Conservation (phyloP, 1,284 basidiomycete genomes). For the Cystobasidium pallidum region DNA sequence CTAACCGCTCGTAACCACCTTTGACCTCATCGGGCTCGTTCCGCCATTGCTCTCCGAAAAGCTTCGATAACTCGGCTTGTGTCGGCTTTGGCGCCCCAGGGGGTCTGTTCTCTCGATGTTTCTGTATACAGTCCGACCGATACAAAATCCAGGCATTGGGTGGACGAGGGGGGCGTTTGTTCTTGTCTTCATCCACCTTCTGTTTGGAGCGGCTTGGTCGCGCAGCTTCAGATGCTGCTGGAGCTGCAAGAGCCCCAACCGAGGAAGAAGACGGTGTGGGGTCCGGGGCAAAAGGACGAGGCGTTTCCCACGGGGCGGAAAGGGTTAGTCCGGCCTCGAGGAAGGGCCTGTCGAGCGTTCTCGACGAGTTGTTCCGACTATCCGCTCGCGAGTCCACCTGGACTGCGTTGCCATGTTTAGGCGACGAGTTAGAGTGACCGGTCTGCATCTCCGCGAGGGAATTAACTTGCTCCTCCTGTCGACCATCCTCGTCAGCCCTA, state of each 20-base stretch:
- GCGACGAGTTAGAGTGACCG: too few relatives aligned
- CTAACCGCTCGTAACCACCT: conserved; percentile 67
- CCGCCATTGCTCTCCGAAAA: conserved; percentile 72
- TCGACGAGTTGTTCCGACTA: too few relatives aligned
- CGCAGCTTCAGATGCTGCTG: background rate
- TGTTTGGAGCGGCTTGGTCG: background rate
- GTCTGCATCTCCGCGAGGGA: too few relatives aligned
- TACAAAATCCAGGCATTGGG: conserved; percentile 90
- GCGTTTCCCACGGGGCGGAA: background rate
- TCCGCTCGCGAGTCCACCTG: too few relatives aligned
- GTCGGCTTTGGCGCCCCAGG: conserved; percentile 36
- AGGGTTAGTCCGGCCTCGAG: background rate
- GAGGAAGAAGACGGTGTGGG: background rate
- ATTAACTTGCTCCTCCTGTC: too few relatives aligned
- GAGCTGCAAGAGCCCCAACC: background rate
- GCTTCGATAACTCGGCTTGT: conserved; percentile 58
- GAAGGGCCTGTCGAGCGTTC: too few relatives aligned
- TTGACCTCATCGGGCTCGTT: conserved; percentile 63
- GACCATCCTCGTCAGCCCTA: too few relatives aligned
- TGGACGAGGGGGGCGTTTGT: conserved; percentile 61
- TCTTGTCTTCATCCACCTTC: background rate
- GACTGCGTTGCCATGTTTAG: too few relatives aligned
- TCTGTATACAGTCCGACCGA: conserved; percentile 62
- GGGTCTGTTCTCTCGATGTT: conserved; percentile 23
- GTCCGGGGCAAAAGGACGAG: background rate